phyloP scores from a whole-genome alignment of 306 rosid species.

The Alnus glutinosa region DNA sequence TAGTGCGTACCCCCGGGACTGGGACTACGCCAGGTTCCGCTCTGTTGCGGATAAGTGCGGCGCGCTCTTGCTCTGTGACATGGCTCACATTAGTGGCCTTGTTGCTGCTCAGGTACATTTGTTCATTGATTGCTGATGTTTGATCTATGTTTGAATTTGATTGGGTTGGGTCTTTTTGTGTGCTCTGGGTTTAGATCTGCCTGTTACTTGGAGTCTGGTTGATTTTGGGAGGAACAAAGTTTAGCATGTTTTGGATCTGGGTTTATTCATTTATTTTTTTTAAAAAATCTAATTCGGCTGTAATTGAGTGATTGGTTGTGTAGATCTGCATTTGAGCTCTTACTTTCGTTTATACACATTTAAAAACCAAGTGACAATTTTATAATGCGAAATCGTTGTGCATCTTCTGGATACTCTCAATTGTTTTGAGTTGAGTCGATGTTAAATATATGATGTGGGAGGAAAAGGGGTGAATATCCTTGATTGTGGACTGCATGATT shows the following conservation, averaged over 20 bases:
- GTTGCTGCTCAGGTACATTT: constrained; percentile 83
- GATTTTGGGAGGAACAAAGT: not conserved
- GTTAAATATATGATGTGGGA: not conserved
- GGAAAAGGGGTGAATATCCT: not conserved
- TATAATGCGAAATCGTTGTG: not conserved
- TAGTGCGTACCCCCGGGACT: constrained; percentile 89
- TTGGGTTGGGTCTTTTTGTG: not conserved
- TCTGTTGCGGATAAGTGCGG: constrained; percentile 82
- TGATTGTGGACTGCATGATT: too few species aligned
- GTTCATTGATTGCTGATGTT: not conserved
- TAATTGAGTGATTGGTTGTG: not conserved
- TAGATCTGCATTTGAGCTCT: constrained; percentile 16
- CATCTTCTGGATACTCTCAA: not conserved
- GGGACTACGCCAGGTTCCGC: constrained; percentile 73
- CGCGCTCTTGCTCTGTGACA: constrained; percentile 80
- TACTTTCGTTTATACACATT: not conserved
- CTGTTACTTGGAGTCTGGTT: not conserved
- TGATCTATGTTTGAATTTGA: not conserved
- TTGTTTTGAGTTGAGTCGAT: not conserved
- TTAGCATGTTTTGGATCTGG: not conserved
- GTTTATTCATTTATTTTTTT: too few species aligned
- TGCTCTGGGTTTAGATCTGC: not conserved
- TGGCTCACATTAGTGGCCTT: constrained; percentile 97
- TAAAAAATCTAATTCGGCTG: too few species aligned
- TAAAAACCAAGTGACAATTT: not conserved